A percentile compares a stretch with the other conserved stretches of the same genome.
phyloP scores from a whole-genome alignment of 2,329 filamentous ascomycete genomes.

The Cercospora zeae-maydis region DNA sequence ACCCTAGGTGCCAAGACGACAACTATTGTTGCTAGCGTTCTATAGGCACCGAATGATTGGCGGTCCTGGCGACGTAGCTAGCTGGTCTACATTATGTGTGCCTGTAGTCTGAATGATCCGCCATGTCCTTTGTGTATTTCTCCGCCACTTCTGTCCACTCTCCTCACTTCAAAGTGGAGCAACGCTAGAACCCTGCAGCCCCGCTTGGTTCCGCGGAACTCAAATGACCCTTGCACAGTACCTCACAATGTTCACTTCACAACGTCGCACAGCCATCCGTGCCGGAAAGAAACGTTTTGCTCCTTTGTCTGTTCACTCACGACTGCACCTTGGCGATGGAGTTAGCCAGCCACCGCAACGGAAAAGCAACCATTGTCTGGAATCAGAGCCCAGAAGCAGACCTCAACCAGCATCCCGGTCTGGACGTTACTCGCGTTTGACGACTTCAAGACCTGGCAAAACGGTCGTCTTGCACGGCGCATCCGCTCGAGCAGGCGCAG shows the following conservation, averaged over 20 bases:
- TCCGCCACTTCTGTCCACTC: too few species aligned
- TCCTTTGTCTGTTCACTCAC: too few species aligned
- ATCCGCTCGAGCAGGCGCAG: not conserved
- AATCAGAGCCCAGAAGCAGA: not conserved
- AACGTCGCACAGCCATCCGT: too few species aligned
- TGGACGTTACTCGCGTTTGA: not conserved
- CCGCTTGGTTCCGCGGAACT: slow-evolving; percentile 4
- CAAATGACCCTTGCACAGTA: not conserved
- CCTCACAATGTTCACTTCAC: not conserved
- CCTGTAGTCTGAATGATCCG: not conserved
- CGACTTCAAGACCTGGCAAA: too few species aligned
- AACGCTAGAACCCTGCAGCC: not conserved
- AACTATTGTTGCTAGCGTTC: too few species aligned
- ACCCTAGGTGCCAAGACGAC: too few species aligned
- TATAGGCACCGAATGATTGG: not conserved
- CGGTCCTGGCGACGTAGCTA: not conserved
- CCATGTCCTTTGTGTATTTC: too few species aligned
- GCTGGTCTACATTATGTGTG: not conserved
- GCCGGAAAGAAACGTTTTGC: too few species aligned
- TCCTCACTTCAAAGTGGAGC: not conserved
- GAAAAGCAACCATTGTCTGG: not conserved
- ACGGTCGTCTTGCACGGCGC: not conserved
- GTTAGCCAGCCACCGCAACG: too few species aligned
- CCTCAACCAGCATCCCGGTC: not conserved
- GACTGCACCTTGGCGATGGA: too few species aligned